A percentile compares a stretch with the other conserved stretches of the same genome.
These are phyloP conservation scores for Malus hybrid DNA, from an alignment of 331 rosid genomes.

Conservation along the genomic window DNA sequence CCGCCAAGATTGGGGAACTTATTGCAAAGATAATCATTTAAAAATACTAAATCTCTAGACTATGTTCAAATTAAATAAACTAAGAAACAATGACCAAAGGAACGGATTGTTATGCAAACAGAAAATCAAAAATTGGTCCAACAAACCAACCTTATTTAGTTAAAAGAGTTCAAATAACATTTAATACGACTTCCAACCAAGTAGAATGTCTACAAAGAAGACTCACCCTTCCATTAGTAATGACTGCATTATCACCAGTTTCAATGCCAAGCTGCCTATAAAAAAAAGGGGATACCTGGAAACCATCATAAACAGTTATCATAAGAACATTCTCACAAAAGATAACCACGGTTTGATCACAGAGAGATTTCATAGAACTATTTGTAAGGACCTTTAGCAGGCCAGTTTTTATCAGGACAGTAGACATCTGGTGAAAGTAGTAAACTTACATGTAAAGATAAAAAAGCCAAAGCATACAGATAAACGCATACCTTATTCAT, in stretches of 20 bases:
- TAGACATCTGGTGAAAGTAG: not conserved
- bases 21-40: not conserved
- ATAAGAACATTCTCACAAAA: not conserved
- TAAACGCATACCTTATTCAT: conserved; percentile 48
- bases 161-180: not conserved
- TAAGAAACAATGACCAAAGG: not conserved
- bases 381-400: not conserved
- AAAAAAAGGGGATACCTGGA: conserved; percentile 60
- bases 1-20: not conserved
- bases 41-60: not conserved
- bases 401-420: not conserved
- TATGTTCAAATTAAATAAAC: not conserved
- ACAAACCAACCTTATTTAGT: not conserved
- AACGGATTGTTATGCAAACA: not conserved
- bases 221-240: conserved; percentile 98
- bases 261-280: conserved; percentile 52
- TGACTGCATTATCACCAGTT: conserved; percentile 61
- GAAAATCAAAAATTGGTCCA: not conserved
- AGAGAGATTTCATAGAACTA: not conserved
- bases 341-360: not conserved
- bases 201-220: not conserved
- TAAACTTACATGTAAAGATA: not conserved
- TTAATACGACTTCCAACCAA: not conserved
- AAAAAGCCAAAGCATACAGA: conserved; percentile 10
- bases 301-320: not conserved